A percentile compares a stretch with the other conserved stretches of the same genome.
These are phyloP conservation scores for Prunus mume DNA, from an alignment of 306 rosid genomes.

Conservation along the genomic window DNA sequence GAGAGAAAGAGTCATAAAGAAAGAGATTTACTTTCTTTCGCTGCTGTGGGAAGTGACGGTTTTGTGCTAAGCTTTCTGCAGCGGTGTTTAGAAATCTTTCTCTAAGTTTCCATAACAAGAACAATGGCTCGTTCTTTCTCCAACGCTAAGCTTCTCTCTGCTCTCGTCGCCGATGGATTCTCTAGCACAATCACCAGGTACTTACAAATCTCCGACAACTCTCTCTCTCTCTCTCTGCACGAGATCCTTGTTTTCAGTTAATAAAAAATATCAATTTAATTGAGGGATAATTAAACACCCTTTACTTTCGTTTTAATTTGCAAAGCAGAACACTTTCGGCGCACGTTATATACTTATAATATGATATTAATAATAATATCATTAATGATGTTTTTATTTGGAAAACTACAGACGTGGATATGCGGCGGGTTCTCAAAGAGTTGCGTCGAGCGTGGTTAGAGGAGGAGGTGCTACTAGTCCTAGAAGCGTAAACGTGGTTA, in stretches of 20 bases:
- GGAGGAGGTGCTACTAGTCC: slow-evolving; percentile 28
- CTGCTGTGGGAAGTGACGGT: slow-evolving; percentile 30
- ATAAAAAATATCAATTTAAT: neutral
- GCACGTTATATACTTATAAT: neutral
- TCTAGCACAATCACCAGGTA: slow-evolving; percentile 57
- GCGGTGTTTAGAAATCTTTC: slow-evolving; percentile 15
- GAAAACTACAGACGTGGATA: slow-evolving; percentile 63
- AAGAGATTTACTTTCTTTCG: neutral
- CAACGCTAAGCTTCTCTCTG: slow-evolving; percentile 52
- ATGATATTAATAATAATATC: neutral
- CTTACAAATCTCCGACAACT: neutral
- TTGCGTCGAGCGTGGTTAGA: slow-evolving; percentile 30
- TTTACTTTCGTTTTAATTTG: neutral
- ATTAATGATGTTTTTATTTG: neutral
- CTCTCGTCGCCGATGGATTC: slow-evolving; percentile 44
- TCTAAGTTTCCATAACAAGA: neutral
- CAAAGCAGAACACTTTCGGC: neutral
- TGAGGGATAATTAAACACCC: neutral
- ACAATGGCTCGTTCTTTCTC: slow-evolving; percentile 83
- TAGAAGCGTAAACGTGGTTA: slow-evolving; percentile 24
- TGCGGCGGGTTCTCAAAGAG: slow-evolving; percentile 51
- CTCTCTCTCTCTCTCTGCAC: too few relatives aligned
- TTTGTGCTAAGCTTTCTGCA: slow-evolving; percentile 26
- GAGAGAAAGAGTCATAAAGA: slow-evolving; percentile 8
- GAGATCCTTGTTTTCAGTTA: too few relatives aligned